A percentile compares a stretch with the other conserved stretches of the same genome.
Conservation (phyloP, 331 rosid genomes). For the Malus hybrid region DNA sequence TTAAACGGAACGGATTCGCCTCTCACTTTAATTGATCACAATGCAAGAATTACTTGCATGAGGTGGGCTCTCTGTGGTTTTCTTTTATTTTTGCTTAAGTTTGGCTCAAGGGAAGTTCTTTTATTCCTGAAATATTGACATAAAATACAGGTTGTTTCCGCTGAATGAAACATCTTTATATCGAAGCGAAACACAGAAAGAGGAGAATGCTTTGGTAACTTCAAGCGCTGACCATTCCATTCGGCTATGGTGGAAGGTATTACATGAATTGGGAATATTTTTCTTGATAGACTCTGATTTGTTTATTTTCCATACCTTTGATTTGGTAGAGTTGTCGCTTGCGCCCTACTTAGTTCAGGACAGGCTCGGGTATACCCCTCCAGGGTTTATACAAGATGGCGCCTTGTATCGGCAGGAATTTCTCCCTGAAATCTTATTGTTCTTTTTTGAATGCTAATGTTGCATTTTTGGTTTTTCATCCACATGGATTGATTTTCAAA, state of each 20-base stretch:
- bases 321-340: neutral
- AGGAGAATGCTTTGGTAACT: slow-evolving; percentile 53
- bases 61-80: slow-evolving; percentile 36
- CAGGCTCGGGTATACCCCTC: no score
- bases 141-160: slow-evolving; percentile 67
- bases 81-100: neutral
- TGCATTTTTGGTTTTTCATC: no score
- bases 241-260: slow-evolving; percentile 86
- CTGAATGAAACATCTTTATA: slow-evolving; percentile 33
- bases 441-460: no score
- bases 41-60: slow-evolving; percentile 72
- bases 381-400: no score
- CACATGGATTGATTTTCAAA: no score
- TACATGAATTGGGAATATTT: slow-evolving; percentile 1
- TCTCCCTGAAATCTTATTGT: no score
- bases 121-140: neutral
- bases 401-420: no score
- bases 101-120: neutral
- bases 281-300: neutral
- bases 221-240: slow-evolving; percentile 78
- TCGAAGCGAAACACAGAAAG: slow-evolving; percentile 29
- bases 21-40: slow-evolving; percentile 35
- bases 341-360: no score
- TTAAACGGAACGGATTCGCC: neutral
- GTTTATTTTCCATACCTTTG: neutral